Evolutionary conservation across 1,284 basidiomycete species (phyloP), one percentile per base, ranked within the genome.

Genomic region (Fistulinella staudtii): DNA sequence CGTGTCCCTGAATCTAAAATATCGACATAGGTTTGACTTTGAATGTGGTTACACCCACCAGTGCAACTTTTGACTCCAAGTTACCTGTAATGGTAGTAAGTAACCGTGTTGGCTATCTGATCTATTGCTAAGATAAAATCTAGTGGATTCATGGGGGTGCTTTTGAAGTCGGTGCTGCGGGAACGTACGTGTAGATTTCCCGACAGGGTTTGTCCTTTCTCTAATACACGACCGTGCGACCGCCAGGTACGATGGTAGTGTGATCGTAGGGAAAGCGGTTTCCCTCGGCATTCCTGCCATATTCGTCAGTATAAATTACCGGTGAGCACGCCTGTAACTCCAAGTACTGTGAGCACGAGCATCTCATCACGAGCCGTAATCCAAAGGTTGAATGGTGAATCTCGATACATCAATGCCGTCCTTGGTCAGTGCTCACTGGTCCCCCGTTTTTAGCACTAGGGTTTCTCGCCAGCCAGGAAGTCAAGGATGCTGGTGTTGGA

Each of bases 391-490:
- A 53, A 23, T n/a, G 57, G 60, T 46, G 52, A 64, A 55, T 64
- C 23, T 44, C 64, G 21, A 31, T 63, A 60, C 29, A 3, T 21
- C 8, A 6, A 27, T 28, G 15, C 58, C 64, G 11, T 68, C 49
- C 68, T 67, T 51, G 58, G 65, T 8, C 5, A 5, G 22, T 15
- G 8, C 22, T 33, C 9, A 33, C 6, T 34, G 7, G 21, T 36
- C 34, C 3, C 6, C 5, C 22, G 15, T 20, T 7, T 33, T 41
- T 20, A 70, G 64, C 65, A 0, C 71, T 69, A 47, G 76, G 76
- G 0, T 79, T 79, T 54, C 54, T 77, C 27, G 71, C 69, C 4
- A 66, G 77, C 17, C 54, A 72, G 45, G 75, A 79, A 53, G 69
- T 76, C 11, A 66, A 69, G 30, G 68, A 63, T 6, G 77, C 73